A percentile compares a stretch with the other conserved stretches of the same genome.
phyloP scores from a whole-genome alignment of 2,329 filamentous ascomycete species.

The Teratosphaeria pseudoeucalypti region DNA sequence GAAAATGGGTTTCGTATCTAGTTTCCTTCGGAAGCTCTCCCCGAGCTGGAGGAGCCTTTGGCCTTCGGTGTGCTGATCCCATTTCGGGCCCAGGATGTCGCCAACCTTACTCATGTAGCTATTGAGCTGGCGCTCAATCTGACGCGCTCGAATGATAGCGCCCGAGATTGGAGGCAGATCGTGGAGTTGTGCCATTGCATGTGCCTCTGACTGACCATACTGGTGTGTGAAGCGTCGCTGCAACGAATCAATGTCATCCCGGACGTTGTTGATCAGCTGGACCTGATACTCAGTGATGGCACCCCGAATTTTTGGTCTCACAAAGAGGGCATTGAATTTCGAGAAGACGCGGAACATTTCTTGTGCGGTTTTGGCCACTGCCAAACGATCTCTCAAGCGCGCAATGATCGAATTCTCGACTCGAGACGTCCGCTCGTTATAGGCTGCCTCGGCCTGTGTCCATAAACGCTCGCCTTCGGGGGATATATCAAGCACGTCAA shows the following conservation, averaged over 20 bases:
- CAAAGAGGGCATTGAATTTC: constrained; percentile 98
- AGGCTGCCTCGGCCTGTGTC: constrained; percentile 88
- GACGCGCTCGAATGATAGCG: constrained; percentile 92
- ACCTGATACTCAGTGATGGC: constrained; percentile 98
- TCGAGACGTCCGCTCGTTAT: constrained; percentile 92
- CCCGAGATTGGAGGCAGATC: constrained; percentile 93
- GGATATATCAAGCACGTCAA: constrained; percentile 88
- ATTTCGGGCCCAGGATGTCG: constrained; percentile 87
- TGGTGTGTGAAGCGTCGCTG: constrained; percentile 98
- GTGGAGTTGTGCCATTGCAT: constrained; percentile 94
- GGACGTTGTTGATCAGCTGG: constrained; percentile 95
- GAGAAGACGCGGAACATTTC: constrained; percentile 99
- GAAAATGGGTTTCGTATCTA: constrained; percentile 87
- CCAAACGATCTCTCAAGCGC: constrained; percentile 78
- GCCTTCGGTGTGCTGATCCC: constrained; percentile 87
- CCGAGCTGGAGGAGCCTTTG: constrained; percentile 89
- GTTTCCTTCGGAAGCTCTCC: constrained; percentile 87
- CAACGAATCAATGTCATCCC: constrained; percentile 82
- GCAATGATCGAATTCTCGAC: constrained; percentile 99
- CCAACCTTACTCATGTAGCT: constrained; percentile 99
- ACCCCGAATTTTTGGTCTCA: constrained; percentile 96
- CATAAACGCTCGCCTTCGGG: constrained; percentile 81
- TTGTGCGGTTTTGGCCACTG: constrained; percentile 91
- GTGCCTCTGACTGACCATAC: constrained; percentile 94
- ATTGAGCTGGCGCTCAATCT: constrained; percentile 92